phyloP scores from a whole-genome alignment of 352 stramenopile species.

The Pilasporangium apinafurcum region DNA sequence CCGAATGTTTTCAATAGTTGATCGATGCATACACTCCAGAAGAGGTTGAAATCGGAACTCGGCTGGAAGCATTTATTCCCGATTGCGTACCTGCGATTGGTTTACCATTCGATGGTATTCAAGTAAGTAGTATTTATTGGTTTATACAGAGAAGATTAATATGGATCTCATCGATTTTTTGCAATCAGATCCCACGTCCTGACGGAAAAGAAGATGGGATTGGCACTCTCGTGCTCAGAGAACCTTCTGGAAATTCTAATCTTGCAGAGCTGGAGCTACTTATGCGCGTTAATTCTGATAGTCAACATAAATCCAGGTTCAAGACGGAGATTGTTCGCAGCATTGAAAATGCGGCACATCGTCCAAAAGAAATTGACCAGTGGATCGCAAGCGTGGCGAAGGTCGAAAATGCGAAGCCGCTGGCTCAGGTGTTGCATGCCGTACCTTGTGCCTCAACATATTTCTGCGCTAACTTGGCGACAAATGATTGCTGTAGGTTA shows the following conservation, averaged over 20 bases:
- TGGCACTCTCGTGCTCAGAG: conserved; percentile 82
- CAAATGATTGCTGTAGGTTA: conserved; percentile 17
- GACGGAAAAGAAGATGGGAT: conserved; percentile 73
- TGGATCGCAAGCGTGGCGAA: conserved; percentile 92
- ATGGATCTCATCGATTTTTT: background rate
- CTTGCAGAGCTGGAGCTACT: conserved; percentile 85
- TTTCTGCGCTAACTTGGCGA: background rate
- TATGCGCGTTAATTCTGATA: conserved; percentile 73
- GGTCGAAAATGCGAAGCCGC: conserved; percentile 77
- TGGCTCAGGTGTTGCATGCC: conserved; percentile 30
- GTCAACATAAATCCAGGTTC: conserved; percentile 17
- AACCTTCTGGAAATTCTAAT: conserved; percentile 87
- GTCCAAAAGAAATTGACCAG: conserved; percentile 82
- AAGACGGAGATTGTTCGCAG: conserved; percentile 64
- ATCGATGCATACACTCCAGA: conserved; percentile 85
- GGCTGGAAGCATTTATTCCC: conserved; percentile 91
- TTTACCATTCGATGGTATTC: conserved; percentile 62
- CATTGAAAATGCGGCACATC: conserved; percentile 87
- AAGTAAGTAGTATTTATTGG: conserved; percentile 39
- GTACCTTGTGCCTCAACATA: background rate
- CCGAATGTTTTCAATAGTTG: conserved; percentile 23
- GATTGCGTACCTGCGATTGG: conserved; percentile 85
- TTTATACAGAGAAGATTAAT: no score
- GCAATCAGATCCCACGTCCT: conserved; percentile 75
- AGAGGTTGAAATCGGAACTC: conserved; percentile 85